Evolutionary conservation across 1,284 basidiomycete species (phyloP).

Genomic region (Malassezia sympodialis): DNA sequence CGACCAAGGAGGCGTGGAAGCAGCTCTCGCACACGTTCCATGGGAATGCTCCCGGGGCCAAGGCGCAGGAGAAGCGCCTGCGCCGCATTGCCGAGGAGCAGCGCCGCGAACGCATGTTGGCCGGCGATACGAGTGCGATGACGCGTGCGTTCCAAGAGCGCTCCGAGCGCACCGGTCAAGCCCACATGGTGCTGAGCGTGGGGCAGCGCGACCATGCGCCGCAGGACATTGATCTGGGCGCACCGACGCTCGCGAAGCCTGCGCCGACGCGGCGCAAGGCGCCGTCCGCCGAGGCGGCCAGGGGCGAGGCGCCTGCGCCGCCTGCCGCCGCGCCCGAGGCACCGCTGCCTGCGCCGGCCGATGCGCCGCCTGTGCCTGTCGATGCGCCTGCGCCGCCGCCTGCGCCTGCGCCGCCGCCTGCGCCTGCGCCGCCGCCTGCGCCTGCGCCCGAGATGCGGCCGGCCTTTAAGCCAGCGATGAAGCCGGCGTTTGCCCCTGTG

Average conservation of each 20-base stretch:
- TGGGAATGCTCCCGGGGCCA: slow-evolving; percentile 40
- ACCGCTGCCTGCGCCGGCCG: background rate
- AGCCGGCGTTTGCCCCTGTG: slow-evolving; percentile 12
- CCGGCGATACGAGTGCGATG: slow-evolving; percentile 45
- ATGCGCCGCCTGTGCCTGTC: background rate
- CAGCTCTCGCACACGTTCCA: slow-evolving; percentile 45
- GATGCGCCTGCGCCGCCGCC: background rate
- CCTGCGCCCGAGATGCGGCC: background rate
- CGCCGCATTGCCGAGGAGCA: slow-evolving; percentile 40
- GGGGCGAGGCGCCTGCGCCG: background rate
- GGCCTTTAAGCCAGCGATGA: slow-evolving; percentile 7
- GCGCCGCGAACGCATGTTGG: slow-evolving; percentile 39
- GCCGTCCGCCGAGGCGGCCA: background rate
- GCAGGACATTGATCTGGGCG: slow-evolving; percentile 31
- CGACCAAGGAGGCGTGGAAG: slow-evolving; percentile 66
- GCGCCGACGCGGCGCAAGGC: background rate
- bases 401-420: background rate
- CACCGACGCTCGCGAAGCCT: background rate
- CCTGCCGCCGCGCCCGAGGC: background rate
- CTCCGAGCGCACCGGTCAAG: slow-evolving; percentile 40
- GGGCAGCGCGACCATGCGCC: slow-evolving; percentile 37
- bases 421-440: slow-evolving; percentile 1
- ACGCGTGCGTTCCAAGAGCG: slow-evolving; percentile 35
- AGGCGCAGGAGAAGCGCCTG: slow-evolving; percentile 39
- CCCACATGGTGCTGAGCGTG: slow-evolving; percentile 47